Percentiles rank a stretch among this genome's conserved stretches.
These are phyloP conservation scores for Alternaria consortialis DNA, from an alignment of 2,329 filamentous ascomycete genomes.

Conservation along the genomic window DNA sequence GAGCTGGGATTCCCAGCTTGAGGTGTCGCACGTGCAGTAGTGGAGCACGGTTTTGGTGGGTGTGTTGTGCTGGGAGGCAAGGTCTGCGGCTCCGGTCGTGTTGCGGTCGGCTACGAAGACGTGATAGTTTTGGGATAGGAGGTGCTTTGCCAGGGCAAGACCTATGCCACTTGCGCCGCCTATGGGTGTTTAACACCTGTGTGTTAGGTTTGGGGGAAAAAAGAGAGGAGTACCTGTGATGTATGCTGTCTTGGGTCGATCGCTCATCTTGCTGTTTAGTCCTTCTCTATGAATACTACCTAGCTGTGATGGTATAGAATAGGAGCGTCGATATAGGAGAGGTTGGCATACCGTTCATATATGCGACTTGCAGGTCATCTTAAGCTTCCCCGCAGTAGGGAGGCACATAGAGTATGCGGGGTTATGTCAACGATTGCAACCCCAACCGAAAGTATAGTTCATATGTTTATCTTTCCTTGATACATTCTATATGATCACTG, in stretches of 20 bases:
- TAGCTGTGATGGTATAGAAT: background rate
- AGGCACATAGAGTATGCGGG: background rate
- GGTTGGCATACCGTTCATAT: background rate
- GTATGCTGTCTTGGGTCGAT: slow-evolving; percentile 18
- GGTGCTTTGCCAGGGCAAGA: slow-evolving; percentile 41
- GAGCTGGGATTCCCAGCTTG: slow-evolving; percentile 51
- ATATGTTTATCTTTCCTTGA: background rate
- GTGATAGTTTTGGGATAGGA: slow-evolving; percentile 51
- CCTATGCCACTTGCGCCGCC: slow-evolving; percentile 48
- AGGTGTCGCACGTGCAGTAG: slow-evolving; percentile 44
- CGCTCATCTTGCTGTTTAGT: background rate
- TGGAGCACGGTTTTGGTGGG: slow-evolving; percentile 16
- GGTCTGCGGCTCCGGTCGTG: slow-evolving; percentile 32
- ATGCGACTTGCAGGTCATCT: background rate
- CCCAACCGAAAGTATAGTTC: background rate
- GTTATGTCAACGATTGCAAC: background rate
- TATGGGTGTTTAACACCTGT: background rate
- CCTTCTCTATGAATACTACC: background rate
- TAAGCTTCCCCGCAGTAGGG: slow-evolving; percentile 8
- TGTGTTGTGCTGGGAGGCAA: slow-evolving; percentile 31
- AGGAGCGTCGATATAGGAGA: background rate
- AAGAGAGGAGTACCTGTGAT: slow-evolving; percentile 20
- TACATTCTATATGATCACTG: background rate
- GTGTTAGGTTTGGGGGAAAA: background rate
- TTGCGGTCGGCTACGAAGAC: slow-evolving; percentile 60